Percentiles rank a stretch among this genome's conserved stretches.
These are phyloP conservation scores for Ophiostoma populinum DNA, from an alignment of 2,329 filamentous ascomycete species.

Conservation along the genomic window DNA sequence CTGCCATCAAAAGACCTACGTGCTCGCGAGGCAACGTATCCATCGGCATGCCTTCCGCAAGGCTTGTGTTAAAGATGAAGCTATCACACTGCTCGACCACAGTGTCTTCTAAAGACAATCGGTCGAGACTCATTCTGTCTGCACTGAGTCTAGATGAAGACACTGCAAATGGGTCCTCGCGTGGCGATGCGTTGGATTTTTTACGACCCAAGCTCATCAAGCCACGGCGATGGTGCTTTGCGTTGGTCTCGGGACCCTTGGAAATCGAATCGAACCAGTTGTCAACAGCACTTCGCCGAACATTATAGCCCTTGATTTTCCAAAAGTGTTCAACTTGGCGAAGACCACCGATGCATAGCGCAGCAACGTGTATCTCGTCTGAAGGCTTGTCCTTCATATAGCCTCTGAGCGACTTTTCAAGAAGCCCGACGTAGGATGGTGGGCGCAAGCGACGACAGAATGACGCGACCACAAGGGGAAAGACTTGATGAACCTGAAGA, in stretches of 20 bases:
- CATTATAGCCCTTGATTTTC: constrained; percentile 50
- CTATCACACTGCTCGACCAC: constrained; percentile 17
- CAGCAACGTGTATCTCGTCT: constrained; percentile 44
- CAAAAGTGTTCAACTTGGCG: constrained; percentile 46
- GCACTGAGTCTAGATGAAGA: not conserved
- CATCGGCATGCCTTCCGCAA: constrained; percentile 47
- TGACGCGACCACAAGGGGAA: constrained; percentile 45
- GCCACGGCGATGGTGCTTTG: constrained; percentile 33
- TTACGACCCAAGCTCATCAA: constrained; percentile 39
- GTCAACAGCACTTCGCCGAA: constrained; percentile 39
- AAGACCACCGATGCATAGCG: constrained; percentile 42
- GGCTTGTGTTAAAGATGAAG: constrained; percentile 39
- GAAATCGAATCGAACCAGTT: constrained; percentile 37
- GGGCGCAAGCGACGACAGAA: constrained; percentile 45
- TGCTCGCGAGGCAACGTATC: constrained; percentile 32
- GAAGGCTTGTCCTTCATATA: constrained; percentile 45
- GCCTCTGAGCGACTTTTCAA: constrained; percentile 44
- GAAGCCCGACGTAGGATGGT: constrained; percentile 44
- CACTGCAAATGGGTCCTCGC: constrained; percentile 14
- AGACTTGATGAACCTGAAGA: constrained; percentile 45
- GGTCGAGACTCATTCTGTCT: constrained; percentile 1
- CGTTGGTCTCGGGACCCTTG: constrained; percentile 25
- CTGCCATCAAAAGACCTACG: constrained; percentile 30
- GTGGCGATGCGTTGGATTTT: constrained; percentile 28
- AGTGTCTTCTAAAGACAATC: constrained; percentile 11